Base-by-base conservation (phyloP, 805 yeast genomes). In the Schwanniomyces yamadae region DNA sequence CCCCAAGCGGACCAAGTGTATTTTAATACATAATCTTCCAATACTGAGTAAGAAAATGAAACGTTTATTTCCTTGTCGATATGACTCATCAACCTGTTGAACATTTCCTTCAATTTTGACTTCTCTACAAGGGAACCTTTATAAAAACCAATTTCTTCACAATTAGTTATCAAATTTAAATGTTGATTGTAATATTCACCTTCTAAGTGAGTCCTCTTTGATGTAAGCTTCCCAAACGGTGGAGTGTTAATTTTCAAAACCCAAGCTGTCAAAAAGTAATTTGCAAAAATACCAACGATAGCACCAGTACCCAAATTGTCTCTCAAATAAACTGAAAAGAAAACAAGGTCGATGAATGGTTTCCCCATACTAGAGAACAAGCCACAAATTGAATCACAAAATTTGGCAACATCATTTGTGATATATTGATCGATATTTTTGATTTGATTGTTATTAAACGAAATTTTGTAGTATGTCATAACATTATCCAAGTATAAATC, bases 1-100 rank as follows among this genome's bases (percentile, higher is more conserved):
- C 97, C 96, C 63, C 90, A 75, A 0, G 95, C 96, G 3, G 96
- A 88, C 97, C 97, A 90, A 9, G 91, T 79, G 54, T 86, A 88
- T 62, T 89, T 90, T 58, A 90, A 73, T 31, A 89, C 78, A 52
- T 88, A 87, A 54, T 88, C 95, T 63, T 90, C 96, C 40, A 84
- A 59, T 42, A 86, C 69, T 34, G 80, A 82, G 57, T 88, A 90
- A 8, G 72, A 62, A 37, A 85, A 80, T 41, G 84, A 76, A 26
- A 74, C 68, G 41, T 75, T 69, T 46, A 80, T 77, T 39, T 80
- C 77, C 36, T 66, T 65, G 30, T 71, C 59, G 37, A 78, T 63
- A 44, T 82, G 87, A 19, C 62, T 57, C 47, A 69, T 59, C 45
- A 90, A 71, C 25, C 68, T 69, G 13, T 66, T 57, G 55, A 83